Base-by-base conservation (phyloP, 768 basidiomycete species). In the Tricholoma sp. region DNA sequence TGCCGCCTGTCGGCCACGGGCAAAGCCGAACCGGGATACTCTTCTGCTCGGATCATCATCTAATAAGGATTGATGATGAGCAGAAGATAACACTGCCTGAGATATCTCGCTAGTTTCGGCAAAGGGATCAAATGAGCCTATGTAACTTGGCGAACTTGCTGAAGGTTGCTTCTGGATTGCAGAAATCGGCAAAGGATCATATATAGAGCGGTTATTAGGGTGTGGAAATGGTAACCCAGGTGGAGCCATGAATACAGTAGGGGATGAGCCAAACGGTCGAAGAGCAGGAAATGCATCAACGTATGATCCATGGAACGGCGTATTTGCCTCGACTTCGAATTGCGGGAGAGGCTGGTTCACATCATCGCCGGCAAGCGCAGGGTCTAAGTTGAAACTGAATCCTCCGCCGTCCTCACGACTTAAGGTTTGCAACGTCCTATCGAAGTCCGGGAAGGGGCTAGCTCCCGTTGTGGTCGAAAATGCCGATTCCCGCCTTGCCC, bases 331-430 rank as follows among this genome's bases (percentile, higher is more conserved):
- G 1, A 74, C 64, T 53, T 86, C 81, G 49, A 85, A 79, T 46
- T 83, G 80, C 3, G 78, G 72, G 29, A 84, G 68, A 5, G 73
- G 64, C 11, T 79, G 70, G 31, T 77, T 73, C 1, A 67, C 66
- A 51, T 80, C 78, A 29, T 77, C 64, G 24, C 71, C 79, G 5
- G 84, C 88, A 24, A 92, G 74, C 62, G 85, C 89, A 24, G 88
- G 88, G 69, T 92, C 91, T 45, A 94, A 74, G 70, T 86, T 93
- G 74, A 95, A 94, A 68, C 86, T 91, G 74, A 94, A 94, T 8
- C 88, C 84, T 31, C 83, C 82, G 29, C 73, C 80, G 61, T 87
- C 87, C 43, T 78, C 83, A 7, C 79, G 81, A 52, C 81, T 83
- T 43, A 94, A 75, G 50, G 82, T 84, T 66, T 88, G 84, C 46